Evolutionary conservation across 1,284 basidiomycete species (phyloP), one percentile per base, ranked within the genome.

Genomic region (Cronartium ribicola): DNA sequence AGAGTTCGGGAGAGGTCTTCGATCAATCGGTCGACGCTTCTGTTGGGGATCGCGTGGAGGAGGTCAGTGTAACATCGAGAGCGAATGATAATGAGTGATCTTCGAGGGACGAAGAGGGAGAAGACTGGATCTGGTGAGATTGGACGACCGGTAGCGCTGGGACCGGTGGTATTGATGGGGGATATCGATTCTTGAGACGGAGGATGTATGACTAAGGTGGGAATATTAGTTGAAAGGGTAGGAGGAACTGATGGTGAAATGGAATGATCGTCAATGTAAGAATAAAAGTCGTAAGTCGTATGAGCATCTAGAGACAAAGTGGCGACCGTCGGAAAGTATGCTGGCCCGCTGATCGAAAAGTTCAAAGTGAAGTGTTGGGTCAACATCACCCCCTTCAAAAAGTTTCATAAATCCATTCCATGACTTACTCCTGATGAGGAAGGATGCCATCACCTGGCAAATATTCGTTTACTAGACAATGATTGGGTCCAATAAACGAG

Each of bases 401-500:
- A 29, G 29, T 29, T 29, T 29, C 29, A 29, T 2, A 29, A 2
- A n/a, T 11, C 41, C 5, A 36, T 20, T 11, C 41, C 5, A 36
- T 20, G 1, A 10, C 60, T 14, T 29, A 80, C 85, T 76, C 81
- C 91, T 91, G 85, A 91, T 89, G 76, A 46, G 77, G 77, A 76
- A 80, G 77, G 76, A 98, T 98, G 22, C 94, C 94, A 83, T 97
- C 92, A 1, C 91, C 91, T 5, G 92, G 86, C 37, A 86, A 84
- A 80, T 97, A 97, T 83, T 92, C 90, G 79, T 92, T 92, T 78
- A 94, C 83, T 75, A 94, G 88, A 76, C 95, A 85, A 82, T 96
- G 91, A 83, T 92, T 96, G 46, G 89, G 91, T 20, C 22, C 22
- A n/a, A 14, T n/a, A 10, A 48, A 20, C 14, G 40, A 3, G 1